A percentile compares a stretch with the other conserved stretches of the same genome.
These are phyloP conservation scores for Crithidia mellificae DNA, from an alignment of 208 protist species.

Conservation along the genomic window DNA sequence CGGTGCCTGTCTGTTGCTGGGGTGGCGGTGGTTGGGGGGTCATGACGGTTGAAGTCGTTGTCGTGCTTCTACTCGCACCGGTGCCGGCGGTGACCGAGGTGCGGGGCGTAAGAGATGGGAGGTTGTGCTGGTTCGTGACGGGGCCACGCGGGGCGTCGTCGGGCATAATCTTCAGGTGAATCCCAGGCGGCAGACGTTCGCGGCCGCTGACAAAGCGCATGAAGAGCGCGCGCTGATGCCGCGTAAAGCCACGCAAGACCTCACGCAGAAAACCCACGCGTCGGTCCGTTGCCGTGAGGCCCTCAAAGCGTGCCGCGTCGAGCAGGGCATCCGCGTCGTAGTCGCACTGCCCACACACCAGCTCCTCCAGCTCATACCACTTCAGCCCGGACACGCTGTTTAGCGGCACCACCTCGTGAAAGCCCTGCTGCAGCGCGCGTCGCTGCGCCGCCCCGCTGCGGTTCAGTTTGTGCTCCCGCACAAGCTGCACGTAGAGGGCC, in stretches of 20 bases:
- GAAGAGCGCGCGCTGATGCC: slow-evolving; percentile 83
- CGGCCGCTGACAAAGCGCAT: slow-evolving; percentile 93
- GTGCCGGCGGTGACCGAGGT: no score
- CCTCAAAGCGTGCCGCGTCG: slow-evolving; percentile 80
- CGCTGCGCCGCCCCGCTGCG: slow-evolving; percentile 46
- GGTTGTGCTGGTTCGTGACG: no score
- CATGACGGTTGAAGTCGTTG: not conserved
- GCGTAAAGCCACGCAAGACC: slow-evolving; percentile 75
- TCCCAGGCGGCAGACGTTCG: slow-evolving; percentile 74
- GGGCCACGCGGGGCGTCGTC: slow-evolving; percentile 31
- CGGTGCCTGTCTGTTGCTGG: not conserved
- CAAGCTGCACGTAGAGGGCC: slow-evolving; percentile 61
- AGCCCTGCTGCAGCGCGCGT: slow-evolving; percentile 79
- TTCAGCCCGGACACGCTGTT: slow-evolving; percentile 67
- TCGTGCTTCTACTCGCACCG: no score
- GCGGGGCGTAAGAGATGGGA: slow-evolving; percentile 19
- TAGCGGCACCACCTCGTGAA: slow-evolving; percentile 85
- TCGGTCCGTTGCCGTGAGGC: slow-evolving; percentile 47
- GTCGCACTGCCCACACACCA: slow-evolving; percentile 89
- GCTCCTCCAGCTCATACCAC: slow-evolving; percentile 90
- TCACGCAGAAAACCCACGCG: slow-evolving; percentile 82
- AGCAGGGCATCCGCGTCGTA: slow-evolving; percentile 90
- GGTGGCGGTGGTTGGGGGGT: slow-evolving; percentile 31
- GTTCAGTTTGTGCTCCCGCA: slow-evolving; percentile 60
- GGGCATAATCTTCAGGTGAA: slow-evolving; percentile 83